Conservation (phyloP, 768 basidiomycete genomes). For the Rhizopogon vinicolor region DNA sequence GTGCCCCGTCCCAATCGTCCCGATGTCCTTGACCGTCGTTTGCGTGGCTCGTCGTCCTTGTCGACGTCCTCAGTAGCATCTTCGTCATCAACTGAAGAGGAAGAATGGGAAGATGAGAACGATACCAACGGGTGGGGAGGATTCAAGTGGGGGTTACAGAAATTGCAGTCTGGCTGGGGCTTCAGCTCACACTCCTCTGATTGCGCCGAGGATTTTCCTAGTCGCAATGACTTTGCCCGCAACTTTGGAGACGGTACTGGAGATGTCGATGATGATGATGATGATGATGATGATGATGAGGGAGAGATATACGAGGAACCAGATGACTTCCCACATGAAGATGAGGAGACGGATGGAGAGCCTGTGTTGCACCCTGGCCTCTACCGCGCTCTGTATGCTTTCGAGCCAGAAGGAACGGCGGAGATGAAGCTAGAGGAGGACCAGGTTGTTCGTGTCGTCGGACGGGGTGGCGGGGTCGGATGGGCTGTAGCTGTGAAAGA, state of each 20-base stretch:
- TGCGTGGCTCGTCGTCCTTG: slow-evolving; percentile 22
- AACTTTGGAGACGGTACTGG: slow-evolving; percentile 38
- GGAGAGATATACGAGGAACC: slow-evolving; percentile 28
- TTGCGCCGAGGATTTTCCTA: slow-evolving; percentile 24
- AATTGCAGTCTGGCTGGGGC: slow-evolving; percentile 31
- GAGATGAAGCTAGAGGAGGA: slow-evolving; percentile 82
- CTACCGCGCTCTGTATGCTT: slow-evolving; percentile 75
- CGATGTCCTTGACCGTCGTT: slow-evolving; percentile 22
- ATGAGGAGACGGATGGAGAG: slow-evolving; percentile 20
- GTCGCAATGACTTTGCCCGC: slow-evolving; percentile 38
- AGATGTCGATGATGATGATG: slow-evolving; percentile 20
- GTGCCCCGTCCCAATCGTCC: slow-evolving; percentile 36
- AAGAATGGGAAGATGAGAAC: slow-evolving; percentile 19
- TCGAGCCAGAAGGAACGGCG: slow-evolving; percentile 75
- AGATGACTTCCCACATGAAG: slow-evolving; percentile 20
- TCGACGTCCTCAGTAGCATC: slow-evolving; percentile 17
- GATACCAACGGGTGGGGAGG: slow-evolving; percentile 31
- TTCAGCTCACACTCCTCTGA: slow-evolving; percentile 13
- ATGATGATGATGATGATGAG: slow-evolving; percentile 14
- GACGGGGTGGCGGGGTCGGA: slow-evolving; percentile 72
- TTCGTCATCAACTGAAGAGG: slow-evolving; percentile 15
- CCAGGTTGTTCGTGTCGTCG: slow-evolving; percentile 68
- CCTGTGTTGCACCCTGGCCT: slow-evolving; percentile 56
- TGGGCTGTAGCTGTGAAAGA: slow-evolving; percentile 69
- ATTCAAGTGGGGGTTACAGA: slow-evolving; percentile 40